Percentiles rank a stretch among this genome's conserved stretches.
These are phyloP conservation scores for Waitea zeae DNA, from an alignment of 1,284 basidiomycete genomes.

Conservation along the genomic window DNA sequence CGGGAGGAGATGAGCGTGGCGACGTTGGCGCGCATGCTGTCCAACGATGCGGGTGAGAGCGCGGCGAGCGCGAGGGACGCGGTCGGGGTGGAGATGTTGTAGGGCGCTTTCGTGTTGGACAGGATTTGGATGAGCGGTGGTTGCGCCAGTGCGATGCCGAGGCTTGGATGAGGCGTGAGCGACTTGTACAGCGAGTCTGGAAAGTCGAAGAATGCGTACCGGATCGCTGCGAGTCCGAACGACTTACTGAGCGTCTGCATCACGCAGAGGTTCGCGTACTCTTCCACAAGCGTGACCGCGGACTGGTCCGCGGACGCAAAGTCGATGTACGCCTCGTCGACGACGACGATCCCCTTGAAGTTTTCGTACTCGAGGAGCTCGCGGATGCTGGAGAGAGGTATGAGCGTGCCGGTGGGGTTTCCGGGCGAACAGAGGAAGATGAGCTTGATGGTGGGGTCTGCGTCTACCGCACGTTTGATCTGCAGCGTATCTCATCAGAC, in stretches of 20 bases:
- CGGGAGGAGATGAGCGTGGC: constrained; percentile 45
- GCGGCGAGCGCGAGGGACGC: constrained; percentile 75
- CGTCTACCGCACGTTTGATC: constrained; percentile 55
- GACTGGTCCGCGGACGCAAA: constrained; percentile 55
- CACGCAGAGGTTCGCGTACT: constrained; percentile 84
- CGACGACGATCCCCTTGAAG: constrained; percentile 84
- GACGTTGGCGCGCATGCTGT: constrained; percentile 51
- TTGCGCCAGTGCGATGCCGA: constrained; percentile 84
- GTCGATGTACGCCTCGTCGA: constrained; percentile 98
- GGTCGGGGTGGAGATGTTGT: constrained; percentile 89
- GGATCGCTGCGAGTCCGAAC: constrained; percentile 89
- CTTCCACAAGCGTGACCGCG: constrained; percentile 55
- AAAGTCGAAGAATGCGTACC: constrained; percentile 26
- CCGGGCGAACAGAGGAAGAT: constrained; percentile 95
- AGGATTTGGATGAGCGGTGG: constrained; percentile 85
- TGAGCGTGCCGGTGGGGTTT: constrained; percentile 87
- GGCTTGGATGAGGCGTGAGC: constrained; percentile 21
- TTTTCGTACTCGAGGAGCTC: constrained; percentile 64
- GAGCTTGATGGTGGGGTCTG: constrained; percentile 70
- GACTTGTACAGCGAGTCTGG: background rate
- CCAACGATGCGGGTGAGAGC: constrained; percentile 39
- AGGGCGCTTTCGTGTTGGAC: constrained; percentile 94
- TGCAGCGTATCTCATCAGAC: constrained; percentile 14
- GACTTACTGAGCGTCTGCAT: constrained; percentile 95
- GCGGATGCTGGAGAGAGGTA: constrained; percentile 57